phyloP scores from a whole-genome alignment of 805 yeast species.

The Yarrowia sp. region DNA sequence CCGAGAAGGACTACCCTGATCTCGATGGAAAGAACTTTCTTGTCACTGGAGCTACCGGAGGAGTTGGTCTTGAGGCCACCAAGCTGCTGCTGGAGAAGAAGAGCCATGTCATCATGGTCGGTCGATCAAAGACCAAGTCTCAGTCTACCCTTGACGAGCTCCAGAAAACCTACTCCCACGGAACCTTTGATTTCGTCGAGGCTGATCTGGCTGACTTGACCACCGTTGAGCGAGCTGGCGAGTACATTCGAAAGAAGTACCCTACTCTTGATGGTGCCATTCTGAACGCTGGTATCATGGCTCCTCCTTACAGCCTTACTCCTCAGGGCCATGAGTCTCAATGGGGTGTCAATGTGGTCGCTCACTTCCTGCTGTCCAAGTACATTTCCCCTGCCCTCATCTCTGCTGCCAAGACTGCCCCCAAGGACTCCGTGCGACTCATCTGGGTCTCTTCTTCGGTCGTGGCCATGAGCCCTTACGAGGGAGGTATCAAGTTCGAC shows the following conservation, averaged over 20 bases:
- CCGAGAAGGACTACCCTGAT: constrained; percentile 48
- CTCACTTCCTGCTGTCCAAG: constrained; percentile 55
- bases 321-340: constrained; percentile 57
- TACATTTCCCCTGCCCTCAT: constrained; percentile 52
- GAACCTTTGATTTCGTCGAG: constrained; percentile 27
- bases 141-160: constrained; percentile 18
- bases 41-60: constrained; percentile 41
- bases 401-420: constrained; percentile 48
- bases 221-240: constrained; percentile 11
- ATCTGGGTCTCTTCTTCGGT: constrained; percentile 57
- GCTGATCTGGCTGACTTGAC: constrained; percentile 27
- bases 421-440: constrained; percentile 51
- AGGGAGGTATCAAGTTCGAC: constrained; percentile 51
- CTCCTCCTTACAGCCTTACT: constrained; percentile 51
- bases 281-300: constrained; percentile 58
- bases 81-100: constrained; percentile 13
- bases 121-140: constrained; percentile 22
- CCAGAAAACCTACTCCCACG: constrained; percentile 2
- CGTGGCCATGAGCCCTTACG: constrained; percentile 48
- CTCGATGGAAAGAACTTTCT: constrained; percentile 46
- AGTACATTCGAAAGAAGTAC: constrained; percentile 22
- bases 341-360: constrained; percentile 58
- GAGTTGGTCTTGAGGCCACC: constrained; percentile 35
- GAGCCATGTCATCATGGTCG: constrained; percentile 17
- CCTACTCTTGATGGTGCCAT: constrained; percentile 42